Percentiles rank a stretch among this genome's conserved stretches.
These are phyloP conservation scores for Tagetes erecta DNA, from an alignment of 129 eudicot species.

Conservation along the genomic window DNA sequence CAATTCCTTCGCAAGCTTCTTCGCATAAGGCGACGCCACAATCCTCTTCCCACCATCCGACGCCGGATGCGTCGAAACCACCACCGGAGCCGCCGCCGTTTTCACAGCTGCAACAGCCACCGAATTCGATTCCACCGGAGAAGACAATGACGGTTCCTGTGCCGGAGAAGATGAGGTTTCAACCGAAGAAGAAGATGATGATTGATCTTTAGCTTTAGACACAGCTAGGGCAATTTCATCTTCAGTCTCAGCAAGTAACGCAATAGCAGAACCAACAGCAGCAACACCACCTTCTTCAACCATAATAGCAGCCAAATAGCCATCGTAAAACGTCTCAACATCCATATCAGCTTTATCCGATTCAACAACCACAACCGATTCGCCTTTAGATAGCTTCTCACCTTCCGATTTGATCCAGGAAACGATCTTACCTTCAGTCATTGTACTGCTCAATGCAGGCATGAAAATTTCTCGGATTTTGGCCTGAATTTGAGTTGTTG, in stretches of 20 bases:
- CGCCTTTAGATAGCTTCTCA: constrained; percentile 85
- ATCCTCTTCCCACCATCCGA: constrained; percentile 92
- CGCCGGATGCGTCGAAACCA: constrained; percentile 69
- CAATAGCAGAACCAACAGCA: constrained; percentile 91
- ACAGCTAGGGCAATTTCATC: constrained; percentile 77
- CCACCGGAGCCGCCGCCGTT: constrained; percentile 19
- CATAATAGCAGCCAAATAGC: constrained; percentile 81
- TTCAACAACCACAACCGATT: constrained; percentile 89
- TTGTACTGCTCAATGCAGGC: constrained; percentile 95
- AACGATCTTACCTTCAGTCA: constrained; percentile 97
- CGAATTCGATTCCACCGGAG: constrained; percentile 30
- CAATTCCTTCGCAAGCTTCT: constrained; percentile 89
- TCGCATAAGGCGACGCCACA: constrained; percentile 96
- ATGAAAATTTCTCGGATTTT: constrained; percentile 95
- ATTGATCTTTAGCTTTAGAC: constrained; percentile 40
- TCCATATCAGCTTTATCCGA: constrained; percentile 99
- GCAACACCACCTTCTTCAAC: constrained; percentile 89
- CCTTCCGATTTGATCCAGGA: constrained; percentile 95
- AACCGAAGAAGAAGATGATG: constrained; percentile 11
- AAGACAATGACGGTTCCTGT: constrained; percentile 9
- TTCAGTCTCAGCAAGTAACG: constrained; percentile 74
- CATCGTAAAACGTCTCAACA: constrained; percentile 94
- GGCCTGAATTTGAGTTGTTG: constrained; percentile 43
- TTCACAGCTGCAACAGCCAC: constrained; percentile 17
- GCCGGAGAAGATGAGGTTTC: background rate